Evolutionary conservation across 345 rosid species (phyloP).

Genomic region (Salix koriyanagi): DNA sequence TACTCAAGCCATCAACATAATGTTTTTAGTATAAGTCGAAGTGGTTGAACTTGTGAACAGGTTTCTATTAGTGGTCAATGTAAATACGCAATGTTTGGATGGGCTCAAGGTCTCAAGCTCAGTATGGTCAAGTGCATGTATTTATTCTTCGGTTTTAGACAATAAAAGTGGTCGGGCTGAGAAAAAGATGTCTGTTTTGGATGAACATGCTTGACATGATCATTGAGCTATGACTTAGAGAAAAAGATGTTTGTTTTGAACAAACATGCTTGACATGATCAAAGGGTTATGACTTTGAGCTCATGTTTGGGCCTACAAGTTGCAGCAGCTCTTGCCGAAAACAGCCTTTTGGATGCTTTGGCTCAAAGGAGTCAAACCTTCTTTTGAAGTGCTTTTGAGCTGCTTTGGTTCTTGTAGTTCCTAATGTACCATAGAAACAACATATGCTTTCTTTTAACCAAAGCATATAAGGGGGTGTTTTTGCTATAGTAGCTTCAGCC

Average conservation of each 20-base stretch:
- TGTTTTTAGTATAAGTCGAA: not conserved
- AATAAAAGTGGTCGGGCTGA: not conserved
- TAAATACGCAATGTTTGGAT: not conserved
- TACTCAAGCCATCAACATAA: not conserved
- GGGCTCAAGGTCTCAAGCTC: not conserved
- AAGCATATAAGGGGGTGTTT: not conserved
- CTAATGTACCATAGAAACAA: not conserved
- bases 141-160: not conserved
- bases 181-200: not conserved
- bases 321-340: not conserved
- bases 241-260: not conserved
- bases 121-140: not conserved
- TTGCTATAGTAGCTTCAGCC: not conserved
- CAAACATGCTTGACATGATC: not conserved
- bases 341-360: not conserved
- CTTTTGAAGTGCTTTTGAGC: not conserved
- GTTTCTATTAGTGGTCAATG: not conserved
- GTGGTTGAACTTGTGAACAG: not conserved
- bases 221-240: not conserved
- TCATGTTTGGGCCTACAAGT: not conserved
- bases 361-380: not conserved
- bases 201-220: not conserved
- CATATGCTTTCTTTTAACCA: not conserved
- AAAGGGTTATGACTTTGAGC: not conserved
- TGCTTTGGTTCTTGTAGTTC: not conserved